Percentiles rank a stretch among this genome's conserved stretches.
These are phyloP conservation scores for Aspergillus indologenus DNA, from an alignment of 495 filamentous ascomycete genomes.

Conservation along the genomic window DNA sequence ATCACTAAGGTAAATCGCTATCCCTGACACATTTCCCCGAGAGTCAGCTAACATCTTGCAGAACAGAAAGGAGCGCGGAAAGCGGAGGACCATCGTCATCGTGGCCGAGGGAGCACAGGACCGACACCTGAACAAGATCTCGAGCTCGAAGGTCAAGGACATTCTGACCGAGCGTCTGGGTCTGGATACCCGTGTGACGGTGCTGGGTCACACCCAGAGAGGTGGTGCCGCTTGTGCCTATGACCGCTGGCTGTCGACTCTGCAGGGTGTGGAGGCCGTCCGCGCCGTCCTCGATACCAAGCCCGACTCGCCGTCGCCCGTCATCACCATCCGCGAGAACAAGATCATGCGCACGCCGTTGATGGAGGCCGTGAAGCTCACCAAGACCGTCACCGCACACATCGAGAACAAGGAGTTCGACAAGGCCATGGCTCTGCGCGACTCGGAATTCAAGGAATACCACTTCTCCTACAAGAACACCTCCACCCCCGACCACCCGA, in stretches of 20 bases:
- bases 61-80: conserved; percentile 82
- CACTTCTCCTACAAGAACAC: conserved; percentile 87
- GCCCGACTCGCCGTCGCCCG: conserved; percentile 84
- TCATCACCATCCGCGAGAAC: conserved; percentile 96
- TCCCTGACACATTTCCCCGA: not conserved
- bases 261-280: conserved; percentile 96
- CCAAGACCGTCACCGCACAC: conserved; percentile 74
- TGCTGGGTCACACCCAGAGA: conserved; percentile 92
- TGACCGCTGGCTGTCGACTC: conserved; percentile 86
- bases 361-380: conserved; percentile 81
- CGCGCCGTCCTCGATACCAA: conserved; percentile 91
- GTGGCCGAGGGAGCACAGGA: conserved; percentile 95
- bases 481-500: conserved; percentile 64
- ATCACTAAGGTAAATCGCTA: conserved; percentile 74
- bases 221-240: conserved; percentile 91
- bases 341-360: conserved; percentile 89
- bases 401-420: conserved; percentile 83
- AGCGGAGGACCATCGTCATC: conserved; percentile 97
- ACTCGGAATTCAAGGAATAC: conserved; percentile 93
- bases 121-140: conserved; percentile 78
- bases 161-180: conserved; percentile 75
- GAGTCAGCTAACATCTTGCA: conserved; percentile 41
- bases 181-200: conserved; percentile 91
- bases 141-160: conserved; percentile 75
- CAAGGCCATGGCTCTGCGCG: conserved; percentile 78